phyloP scores from a whole-genome alignment of 2,329 filamentous ascomycete species.

The Xylariaceae sp. region DNA sequence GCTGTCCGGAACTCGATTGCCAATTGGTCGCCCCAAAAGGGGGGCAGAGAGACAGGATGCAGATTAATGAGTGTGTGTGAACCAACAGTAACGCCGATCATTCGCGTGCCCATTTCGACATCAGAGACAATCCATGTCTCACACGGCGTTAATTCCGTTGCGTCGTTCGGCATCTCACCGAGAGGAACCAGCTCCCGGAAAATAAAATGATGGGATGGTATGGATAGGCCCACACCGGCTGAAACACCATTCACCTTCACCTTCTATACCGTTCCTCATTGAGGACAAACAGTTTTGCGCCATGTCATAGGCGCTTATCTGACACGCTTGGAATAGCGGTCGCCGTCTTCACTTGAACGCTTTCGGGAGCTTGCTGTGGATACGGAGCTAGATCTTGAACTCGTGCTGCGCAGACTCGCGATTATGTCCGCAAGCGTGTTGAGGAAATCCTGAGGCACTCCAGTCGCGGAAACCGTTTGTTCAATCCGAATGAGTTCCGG shows the following conservation, averaged over 20 bases:
- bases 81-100: too few relatives aligned
- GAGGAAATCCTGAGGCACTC: conserved; percentile 29
- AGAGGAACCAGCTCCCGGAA: not conserved
- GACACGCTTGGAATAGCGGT: conserved; percentile 24
- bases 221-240: not conserved
- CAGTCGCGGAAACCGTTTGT: conserved; percentile 24
- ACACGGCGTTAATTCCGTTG: conserved; percentile 3
- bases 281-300: not conserved
- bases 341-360: conserved; percentile 23
- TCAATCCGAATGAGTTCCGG: conserved; percentile 34
- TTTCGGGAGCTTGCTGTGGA: conserved; percentile 18
- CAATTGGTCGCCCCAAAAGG: conserved; percentile 10
- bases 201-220: not conserved
- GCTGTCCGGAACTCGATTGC: not conserved
- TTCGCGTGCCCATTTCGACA: conserved; percentile 3
- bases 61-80: too few relatives aligned
- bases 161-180: not conserved
- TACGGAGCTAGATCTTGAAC: conserved; percentile 8
- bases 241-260: too few relatives aligned
- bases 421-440: conserved; percentile 31
- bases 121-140: conserved; percentile 8
- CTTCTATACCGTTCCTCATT: not conserved
- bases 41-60: conserved; percentile 1
- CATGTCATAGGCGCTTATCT: conserved; percentile 16
- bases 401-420: conserved; percentile 24